Evolutionary conservation across 2,329 filamentous ascomycete genomes (phyloP).

Genomic region (Metarhizium rileyi): DNA sequence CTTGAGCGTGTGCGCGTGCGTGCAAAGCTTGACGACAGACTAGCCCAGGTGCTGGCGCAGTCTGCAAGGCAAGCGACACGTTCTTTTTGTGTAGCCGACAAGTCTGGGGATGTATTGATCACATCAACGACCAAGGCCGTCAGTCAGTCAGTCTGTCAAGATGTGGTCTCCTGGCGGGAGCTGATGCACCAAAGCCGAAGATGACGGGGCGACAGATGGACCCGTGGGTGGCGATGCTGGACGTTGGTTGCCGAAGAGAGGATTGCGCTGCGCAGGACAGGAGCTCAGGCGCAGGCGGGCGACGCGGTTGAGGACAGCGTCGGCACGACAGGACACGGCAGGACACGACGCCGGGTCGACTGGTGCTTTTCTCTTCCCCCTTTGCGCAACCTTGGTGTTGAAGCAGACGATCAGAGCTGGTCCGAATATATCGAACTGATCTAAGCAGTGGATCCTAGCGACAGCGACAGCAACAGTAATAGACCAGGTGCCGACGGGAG

Average conservation of each 20-base stretch:
- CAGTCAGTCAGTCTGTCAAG: no score
- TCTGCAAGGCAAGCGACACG: not conserved
- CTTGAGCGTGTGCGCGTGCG: not conserved
- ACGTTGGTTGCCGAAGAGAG: conserved; percentile 2
- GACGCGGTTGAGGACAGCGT: conserved; percentile 1
- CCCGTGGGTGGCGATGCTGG: conserved; percentile 3
- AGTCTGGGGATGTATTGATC: not conserved
- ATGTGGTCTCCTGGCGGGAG: not conserved
- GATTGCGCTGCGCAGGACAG: not conserved
- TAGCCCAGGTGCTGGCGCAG: not conserved
- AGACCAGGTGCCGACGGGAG: conserved; percentile 8
- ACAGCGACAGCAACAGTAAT: conserved; percentile 8
- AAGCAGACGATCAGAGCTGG: conserved; percentile 3
- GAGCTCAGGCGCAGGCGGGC: not conserved
- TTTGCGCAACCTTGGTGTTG: conserved; percentile 6
- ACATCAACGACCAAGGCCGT: not conserved
- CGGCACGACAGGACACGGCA: not conserved
- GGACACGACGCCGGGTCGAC: conserved; percentile 1
- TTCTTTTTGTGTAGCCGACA: not conserved
- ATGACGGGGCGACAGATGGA: conserved; percentile 2
- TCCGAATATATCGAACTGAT: conserved; percentile 2
- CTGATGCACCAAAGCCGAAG: not conserved
- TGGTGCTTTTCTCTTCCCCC: not conserved
- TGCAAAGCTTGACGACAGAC: not conserved
- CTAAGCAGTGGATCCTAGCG: conserved; percentile 6